A percentile compares a stretch with the other conserved stretches of the same genome.
phyloP scores from a whole-genome alignment of 23 red algal species.

The Cyanidium caldarium region DNA sequence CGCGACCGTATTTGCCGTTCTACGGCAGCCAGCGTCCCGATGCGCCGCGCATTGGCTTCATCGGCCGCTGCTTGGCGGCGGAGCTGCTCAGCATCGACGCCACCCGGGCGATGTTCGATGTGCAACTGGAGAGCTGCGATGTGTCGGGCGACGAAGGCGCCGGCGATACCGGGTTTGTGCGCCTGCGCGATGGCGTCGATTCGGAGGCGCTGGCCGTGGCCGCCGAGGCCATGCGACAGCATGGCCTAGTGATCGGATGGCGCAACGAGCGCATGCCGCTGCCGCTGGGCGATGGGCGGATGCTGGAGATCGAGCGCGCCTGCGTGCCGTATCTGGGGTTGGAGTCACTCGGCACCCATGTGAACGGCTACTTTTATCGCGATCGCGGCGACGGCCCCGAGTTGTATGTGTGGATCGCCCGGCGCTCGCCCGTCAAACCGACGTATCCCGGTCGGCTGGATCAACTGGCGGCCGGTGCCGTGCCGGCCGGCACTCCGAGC shows the following conservation, averaged over 20 bases:
- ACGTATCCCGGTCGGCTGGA: slow-evolving; percentile 10
- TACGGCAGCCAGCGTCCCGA: background rate
- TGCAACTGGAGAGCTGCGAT: slow-evolving; percentile 10
- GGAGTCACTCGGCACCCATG: background rate
- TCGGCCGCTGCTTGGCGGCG: background rate
- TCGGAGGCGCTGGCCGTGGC: background rate
- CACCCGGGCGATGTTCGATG: background rate
- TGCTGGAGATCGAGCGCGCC: slow-evolving; percentile 10
- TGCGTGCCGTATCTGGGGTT: slow-evolving; percentile 6
- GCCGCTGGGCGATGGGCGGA: background rate
- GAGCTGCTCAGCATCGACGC: background rate
- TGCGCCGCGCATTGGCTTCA: background rate
- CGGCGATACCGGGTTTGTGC: background rate
- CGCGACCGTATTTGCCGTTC: background rate
- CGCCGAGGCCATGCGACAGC: background rate
- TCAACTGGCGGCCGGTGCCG: slow-evolving; percentile 10
- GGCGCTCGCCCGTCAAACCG: background rate
- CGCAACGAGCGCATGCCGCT: background rate
- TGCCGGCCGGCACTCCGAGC: background rate
- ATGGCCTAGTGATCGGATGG: slow-evolving; percentile 1
- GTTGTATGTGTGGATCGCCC: slow-evolving; percentile 7
- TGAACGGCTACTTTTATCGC: slow-evolving; percentile 2
- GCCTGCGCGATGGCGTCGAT: background rate
- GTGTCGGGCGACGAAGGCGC: background rate
- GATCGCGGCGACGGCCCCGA: background rate